These are phyloP conservation scores for Pseudopyrenochaeta lycopersici DNA, from an alignment of 2,329 filamentous ascomycete genomes.

Conservation along the genomic window DNA sequence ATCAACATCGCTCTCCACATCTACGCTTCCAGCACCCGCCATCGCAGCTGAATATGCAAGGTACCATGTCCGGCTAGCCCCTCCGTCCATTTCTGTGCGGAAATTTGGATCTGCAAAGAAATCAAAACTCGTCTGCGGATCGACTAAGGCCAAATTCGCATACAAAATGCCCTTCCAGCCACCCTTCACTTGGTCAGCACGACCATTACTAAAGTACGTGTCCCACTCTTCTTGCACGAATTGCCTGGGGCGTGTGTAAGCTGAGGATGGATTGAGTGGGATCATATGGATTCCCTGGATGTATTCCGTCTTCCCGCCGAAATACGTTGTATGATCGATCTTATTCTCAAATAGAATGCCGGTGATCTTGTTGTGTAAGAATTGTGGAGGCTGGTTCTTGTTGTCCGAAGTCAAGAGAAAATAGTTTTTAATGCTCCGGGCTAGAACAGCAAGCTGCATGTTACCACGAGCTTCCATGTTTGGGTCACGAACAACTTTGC, in stretches of 20 bases:
- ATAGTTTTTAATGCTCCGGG: slow-evolving; percentile 78
- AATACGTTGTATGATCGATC: slow-evolving; percentile 89
- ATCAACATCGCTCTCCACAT: neutral
- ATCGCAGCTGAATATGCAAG: slow-evolving; percentile 47
- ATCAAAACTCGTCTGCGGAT: slow-evolving; percentile 73
- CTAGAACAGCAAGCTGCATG: slow-evolving; percentile 81
- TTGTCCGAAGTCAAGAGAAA: slow-evolving; percentile 83
- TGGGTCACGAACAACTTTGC: slow-evolving; percentile 74
- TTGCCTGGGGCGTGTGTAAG: slow-evolving; percentile 71
- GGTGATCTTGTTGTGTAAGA: slow-evolving; percentile 81
- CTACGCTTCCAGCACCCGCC: slow-evolving; percentile 13
- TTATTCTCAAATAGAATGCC: slow-evolving; percentile 93
- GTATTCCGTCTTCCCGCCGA: slow-evolving; percentile 73
- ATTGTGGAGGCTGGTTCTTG: slow-evolving; percentile 74
- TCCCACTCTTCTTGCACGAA: slow-evolving; percentile 78
- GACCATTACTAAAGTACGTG: slow-evolving; percentile 76
- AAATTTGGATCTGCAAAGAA: slow-evolving; percentile 78
- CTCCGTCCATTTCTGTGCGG: slow-evolving; percentile 78
- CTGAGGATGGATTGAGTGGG: slow-evolving; percentile 75
- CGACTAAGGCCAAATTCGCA: slow-evolving; percentile 81
- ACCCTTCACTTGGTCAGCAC: slow-evolving; percentile 71
- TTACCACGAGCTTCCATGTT: slow-evolving; percentile 84
- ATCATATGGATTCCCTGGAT: slow-evolving; percentile 86
- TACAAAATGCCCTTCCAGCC: slow-evolving; percentile 90
- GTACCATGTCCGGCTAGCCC: slow-evolving; percentile 64